Percentiles rank a stretch among this genome's conserved stretches.
These are phyloP conservation scores for Torulaspora indica DNA, from an alignment of 805 yeast genomes.

Conservation along the genomic window DNA sequence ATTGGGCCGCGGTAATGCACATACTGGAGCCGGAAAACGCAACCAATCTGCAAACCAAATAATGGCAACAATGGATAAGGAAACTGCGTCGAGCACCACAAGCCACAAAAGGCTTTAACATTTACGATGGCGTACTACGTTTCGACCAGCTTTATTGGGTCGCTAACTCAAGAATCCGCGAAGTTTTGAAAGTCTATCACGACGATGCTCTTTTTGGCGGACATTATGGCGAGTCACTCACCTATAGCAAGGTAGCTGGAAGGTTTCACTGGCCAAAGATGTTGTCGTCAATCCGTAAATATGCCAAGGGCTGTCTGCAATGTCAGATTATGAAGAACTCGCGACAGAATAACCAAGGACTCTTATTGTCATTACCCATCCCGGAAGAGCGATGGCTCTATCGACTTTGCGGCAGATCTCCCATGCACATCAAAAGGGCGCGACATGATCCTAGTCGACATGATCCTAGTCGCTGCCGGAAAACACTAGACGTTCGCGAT, in stretches of 20 bases:
- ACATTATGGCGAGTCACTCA: not conserved
- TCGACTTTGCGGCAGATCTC: not conserved
- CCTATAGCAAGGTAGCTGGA: not conserved
- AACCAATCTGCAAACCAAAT: too few relatives aligned
- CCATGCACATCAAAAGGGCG: not conserved
- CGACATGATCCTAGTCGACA: not conserved
- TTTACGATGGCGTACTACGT: not conserved
- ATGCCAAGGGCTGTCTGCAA: not conserved
- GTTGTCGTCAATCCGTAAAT: not conserved
- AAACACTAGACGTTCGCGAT: not conserved
- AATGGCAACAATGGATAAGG: not conserved
- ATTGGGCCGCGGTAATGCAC: too few relatives aligned
- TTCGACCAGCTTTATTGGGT: not conserved
- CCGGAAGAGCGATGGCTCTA: not conserved
- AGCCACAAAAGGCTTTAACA: not conserved
- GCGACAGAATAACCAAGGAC: not conserved
- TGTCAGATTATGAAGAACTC: constrained; percentile 1
- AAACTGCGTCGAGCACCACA: not conserved
- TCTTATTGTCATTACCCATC: not conserved
- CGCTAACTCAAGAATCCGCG: not conserved
- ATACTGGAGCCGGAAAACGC: too few relatives aligned
- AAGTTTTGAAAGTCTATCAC: not conserved
- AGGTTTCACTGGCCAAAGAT: not conserved
- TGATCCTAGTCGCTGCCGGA: not conserved
- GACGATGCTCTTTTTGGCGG: not conserved